phyloP scores from a whole-genome alignment of 352 stramenopile species.

The Blastocystis sp. region DNA sequence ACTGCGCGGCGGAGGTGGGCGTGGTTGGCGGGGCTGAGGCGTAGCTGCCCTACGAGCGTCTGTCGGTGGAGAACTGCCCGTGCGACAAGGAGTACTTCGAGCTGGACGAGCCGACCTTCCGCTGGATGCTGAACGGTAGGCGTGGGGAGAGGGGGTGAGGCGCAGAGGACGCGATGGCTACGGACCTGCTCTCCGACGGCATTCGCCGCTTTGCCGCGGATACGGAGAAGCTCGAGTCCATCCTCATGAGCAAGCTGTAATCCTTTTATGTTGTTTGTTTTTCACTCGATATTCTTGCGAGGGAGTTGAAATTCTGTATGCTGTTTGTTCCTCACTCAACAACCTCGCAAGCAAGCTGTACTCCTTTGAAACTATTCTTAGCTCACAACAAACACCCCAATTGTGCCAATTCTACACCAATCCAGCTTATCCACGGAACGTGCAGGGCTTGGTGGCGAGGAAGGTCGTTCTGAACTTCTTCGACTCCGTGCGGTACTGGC shows the following conservation, averaged over 20 bases:
- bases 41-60: constrained; percentile 58
- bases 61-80: constrained; percentile 72
- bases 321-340: no score
- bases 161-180: constrained; percentile 89
- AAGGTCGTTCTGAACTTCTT: no score
- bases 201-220: constrained; percentile 93
- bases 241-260: constrained; percentile 89
- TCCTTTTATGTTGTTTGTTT: not conserved
- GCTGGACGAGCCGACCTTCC: constrained; percentile 89
- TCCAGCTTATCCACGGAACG: no score
- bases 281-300: no score
- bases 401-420: no score
- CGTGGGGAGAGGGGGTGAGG: not conserved
- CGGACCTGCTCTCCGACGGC: constrained; percentile 92
- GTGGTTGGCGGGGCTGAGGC: not conserved
- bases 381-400: no score
- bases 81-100: constrained; percentile 79
- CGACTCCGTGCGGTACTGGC: no score
- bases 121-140: constrained; percentile 88
- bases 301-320: no score
- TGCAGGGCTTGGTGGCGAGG: no score
- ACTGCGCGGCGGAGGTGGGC: constrained; percentile 75
- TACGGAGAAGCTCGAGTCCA: constrained; percentile 95
- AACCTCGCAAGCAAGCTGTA: no score
- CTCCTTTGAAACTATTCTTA: no score